Evolutionary conservation across 2,329 filamentous ascomycete species (phyloP).

Genomic region (Colletotrichum chrysophilum): DNA sequence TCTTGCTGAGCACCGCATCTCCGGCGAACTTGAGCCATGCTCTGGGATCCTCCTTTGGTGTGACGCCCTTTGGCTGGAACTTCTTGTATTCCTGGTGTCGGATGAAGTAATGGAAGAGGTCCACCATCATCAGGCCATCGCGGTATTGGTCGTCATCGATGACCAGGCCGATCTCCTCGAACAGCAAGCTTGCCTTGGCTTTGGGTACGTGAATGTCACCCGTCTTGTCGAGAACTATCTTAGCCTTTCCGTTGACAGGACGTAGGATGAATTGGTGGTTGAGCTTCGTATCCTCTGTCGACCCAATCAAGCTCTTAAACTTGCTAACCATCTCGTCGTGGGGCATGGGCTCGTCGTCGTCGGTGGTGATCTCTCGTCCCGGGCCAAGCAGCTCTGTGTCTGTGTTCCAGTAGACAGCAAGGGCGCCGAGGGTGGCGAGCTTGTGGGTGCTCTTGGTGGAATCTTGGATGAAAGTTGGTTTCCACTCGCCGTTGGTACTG

Average conservation of each 20-base stretch:
- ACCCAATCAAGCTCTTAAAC: slow-evolving; percentile 82
- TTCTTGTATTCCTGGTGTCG: slow-evolving; percentile 97
- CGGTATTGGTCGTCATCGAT: slow-evolving; percentile 97
- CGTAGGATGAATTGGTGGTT: slow-evolving; percentile 93
- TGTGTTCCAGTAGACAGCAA: slow-evolving; percentile 98
- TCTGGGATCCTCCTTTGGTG: slow-evolving; percentile 85
- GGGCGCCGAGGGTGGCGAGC: slow-evolving; percentile 84
- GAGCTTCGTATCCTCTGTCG: slow-evolving; percentile 60
- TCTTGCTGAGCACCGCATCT: slow-evolving; percentile 87
- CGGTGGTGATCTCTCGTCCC: slow-evolving; percentile 72
- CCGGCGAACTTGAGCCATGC: slow-evolving; percentile 95
- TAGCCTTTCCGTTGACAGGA: slow-evolving; percentile 93
- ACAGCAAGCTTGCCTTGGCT: slow-evolving; percentile 88
- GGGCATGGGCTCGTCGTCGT: slow-evolving; percentile 64
- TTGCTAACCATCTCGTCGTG: slow-evolving; percentile 80
- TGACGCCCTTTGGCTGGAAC: slow-evolving; percentile 80
- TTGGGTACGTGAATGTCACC: slow-evolving; percentile 80
- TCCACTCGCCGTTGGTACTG: slow-evolving; percentile 94
- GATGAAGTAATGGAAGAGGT: slow-evolving; percentile 98
- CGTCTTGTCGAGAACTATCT: slow-evolving; percentile 93
- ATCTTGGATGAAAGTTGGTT: slow-evolving; percentile 93
- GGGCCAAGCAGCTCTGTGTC: slow-evolving; percentile 84
- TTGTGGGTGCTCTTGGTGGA: slow-evolving; percentile 87
- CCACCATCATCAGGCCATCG: slow-evolving; percentile 96
- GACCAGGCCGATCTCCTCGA: slow-evolving; percentile 98